phyloP scores from a whole-genome alignment of 2,329 filamentous ascomycete species.

The Nemania diffusa region DNA sequence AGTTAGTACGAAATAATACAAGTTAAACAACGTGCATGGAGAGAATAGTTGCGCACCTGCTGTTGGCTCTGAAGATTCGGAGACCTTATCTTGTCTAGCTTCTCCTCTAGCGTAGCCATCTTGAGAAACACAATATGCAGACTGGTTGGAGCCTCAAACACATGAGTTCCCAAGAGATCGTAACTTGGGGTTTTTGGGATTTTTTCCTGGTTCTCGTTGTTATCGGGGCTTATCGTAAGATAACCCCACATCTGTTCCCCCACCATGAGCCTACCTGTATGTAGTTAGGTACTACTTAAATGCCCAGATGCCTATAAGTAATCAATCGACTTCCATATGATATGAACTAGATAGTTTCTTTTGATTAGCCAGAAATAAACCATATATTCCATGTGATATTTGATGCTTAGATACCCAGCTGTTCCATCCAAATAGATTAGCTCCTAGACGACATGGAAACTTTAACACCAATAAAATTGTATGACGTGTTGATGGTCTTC shows the following conservation, averaged over 20 bases:
- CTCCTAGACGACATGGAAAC: not conserved
- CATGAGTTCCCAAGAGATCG: conserved; percentile 24
- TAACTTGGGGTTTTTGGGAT: conserved; percentile 32
- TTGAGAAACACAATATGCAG: conserved; percentile 43
- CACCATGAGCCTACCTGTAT: conserved; percentile 18
- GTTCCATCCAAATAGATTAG: too few relatives aligned
- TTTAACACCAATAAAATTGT: not conserved
- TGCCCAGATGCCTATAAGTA: too few relatives aligned
- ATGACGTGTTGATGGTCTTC: not conserved
- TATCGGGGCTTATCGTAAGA: conserved; percentile 46
- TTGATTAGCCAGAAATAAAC: too few relatives aligned
- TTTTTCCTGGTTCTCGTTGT: conserved; percentile 43
- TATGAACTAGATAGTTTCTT: too few relatives aligned
- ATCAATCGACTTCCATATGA: too few relatives aligned
- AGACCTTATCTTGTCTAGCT: conserved; percentile 95
- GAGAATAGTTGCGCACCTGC: conserved; percentile 68
- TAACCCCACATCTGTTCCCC: conserved; percentile 43
- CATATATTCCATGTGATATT: too few relatives aligned
- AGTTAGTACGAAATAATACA: conserved; percentile 25
- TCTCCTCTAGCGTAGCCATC: conserved; percentile 78
- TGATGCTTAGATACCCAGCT: too few relatives aligned
- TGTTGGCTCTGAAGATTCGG: conserved; percentile 96
- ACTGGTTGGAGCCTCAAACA: conserved; percentile 28
- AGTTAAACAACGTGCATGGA: not conserved
- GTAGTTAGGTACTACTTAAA: not conserved